A percentile compares a stretch with the other conserved stretches of the same genome.
These are phyloP conservation scores for Euryodendron excelsum DNA, from an alignment of 148 eudicot genomes.

Conservation along the genomic window DNA sequence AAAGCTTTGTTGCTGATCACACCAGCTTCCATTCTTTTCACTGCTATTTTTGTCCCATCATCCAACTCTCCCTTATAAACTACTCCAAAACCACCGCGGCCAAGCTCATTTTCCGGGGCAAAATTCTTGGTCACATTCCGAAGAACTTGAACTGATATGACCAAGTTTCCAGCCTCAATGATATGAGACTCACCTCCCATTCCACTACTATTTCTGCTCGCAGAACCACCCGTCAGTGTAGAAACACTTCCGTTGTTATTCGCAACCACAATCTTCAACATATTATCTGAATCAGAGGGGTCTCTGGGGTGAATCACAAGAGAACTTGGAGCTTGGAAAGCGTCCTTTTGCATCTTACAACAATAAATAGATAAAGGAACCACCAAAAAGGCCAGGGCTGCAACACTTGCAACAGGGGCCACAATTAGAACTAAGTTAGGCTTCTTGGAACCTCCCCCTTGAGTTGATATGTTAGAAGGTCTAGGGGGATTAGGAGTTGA, in stretches of 20 bases:
- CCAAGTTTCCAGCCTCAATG: constrained; percentile 83
- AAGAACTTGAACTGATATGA: constrained; percentile 92
- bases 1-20: constrained; percentile 76
- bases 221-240: constrained; percentile 49
- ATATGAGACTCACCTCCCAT: constrained; percentile 62
- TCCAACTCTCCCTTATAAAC: constrained; percentile 96
- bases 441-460: too few species aligned
- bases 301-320: constrained; percentile 81
- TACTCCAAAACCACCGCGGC: constrained; percentile 97
- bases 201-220: constrained; percentile 46
- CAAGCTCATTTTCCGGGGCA: constrained; percentile 82
- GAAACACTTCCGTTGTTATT: constrained; percentile 43
- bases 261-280: constrained; percentile 68
- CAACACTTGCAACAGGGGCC: constrained; percentile 54
- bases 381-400: constrained; percentile 42
- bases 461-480: too few species aligned
- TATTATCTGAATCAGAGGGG: constrained; percentile 55
- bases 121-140: constrained; percentile 87
- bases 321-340: constrained; percentile 46
- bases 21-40: constrained; percentile 93
- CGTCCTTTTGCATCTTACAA: constrained; percentile 45
- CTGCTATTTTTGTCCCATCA: constrained; percentile 95
- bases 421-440: constrained; percentile 46
- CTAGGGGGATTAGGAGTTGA: constrained; percentile 25
- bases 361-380: constrained; percentile 53